A percentile compares a stretch with the other conserved stretches of the same genome.
These are phyloP conservation scores for Diaporthe aspalathi DNA, from an alignment of 2,329 filamentous ascomycete species.

Conservation along the genomic window DNA sequence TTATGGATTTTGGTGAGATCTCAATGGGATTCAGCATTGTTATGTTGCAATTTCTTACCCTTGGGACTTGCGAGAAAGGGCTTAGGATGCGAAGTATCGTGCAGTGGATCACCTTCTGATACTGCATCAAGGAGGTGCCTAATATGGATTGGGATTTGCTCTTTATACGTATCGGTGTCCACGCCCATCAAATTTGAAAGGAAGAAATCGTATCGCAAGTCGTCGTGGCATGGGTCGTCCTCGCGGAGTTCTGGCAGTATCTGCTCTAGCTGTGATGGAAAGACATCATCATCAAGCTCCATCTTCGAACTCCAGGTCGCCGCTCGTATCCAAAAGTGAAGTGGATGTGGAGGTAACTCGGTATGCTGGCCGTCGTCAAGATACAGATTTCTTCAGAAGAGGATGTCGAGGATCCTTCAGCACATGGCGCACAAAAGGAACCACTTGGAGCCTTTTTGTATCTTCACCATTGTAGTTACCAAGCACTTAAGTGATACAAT, in stretches of 20 bases:
- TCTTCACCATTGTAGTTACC: background rate
- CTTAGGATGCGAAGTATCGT: background rate
- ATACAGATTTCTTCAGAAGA: background rate
- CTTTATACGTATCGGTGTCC: background rate
- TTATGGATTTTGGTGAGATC: background rate
- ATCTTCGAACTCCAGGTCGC: background rate
- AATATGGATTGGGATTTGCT: background rate
- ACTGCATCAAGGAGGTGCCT: background rate
- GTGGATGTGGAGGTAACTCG: too few relatives aligned
- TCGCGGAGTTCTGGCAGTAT: background rate
- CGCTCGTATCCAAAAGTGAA: too few relatives aligned
- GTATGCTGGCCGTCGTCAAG: background rate
- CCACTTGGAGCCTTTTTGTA: background rate
- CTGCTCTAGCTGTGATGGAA: slow-evolving; percentile 15
- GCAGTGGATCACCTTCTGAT: slow-evolving; percentile 4
- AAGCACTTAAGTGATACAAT: background rate
- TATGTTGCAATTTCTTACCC: background rate
- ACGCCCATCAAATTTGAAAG: background rate
- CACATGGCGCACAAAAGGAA: background rate
- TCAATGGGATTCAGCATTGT: too few relatives aligned
- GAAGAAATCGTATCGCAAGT: background rate
- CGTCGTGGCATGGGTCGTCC: background rate
- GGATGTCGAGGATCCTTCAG: too few relatives aligned
- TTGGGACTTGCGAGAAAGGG: background rate
- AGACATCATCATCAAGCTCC: slow-evolving; percentile 1